Evolutionary conservation across 2,329 filamentous ascomycete species (phyloP), one percentile per base, ranked within the genome.

Genomic region (Sarocladium oryzae): DNA sequence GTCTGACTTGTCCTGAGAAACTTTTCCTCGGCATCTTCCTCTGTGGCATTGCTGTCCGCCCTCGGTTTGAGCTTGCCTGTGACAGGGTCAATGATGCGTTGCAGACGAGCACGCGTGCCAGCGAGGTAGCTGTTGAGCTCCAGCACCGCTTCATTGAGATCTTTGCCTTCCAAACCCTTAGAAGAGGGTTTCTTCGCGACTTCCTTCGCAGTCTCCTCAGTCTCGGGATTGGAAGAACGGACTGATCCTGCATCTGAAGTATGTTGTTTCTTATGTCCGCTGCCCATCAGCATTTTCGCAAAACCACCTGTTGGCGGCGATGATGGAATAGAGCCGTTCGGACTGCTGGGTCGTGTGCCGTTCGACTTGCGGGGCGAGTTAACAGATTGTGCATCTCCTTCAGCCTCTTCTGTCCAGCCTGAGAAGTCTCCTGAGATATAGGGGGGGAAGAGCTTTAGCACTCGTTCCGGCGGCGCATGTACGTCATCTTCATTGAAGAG

Each of bases 121-220:
- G 90, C 92, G 7, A 99, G 78, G 63, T 95, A 99, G 21, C 85
- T 86, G 60, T 88, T 89, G 2, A 99, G 76, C 56, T 92, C 90
- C 38, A 86, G 79, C 15, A 93, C 88, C 0, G 93, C 90, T 46
- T 82, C 78, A 58, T 82, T 86, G 32, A 99, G 77, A 58, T 96
- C 89, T 61, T 92, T 92, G 13, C 89, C 90, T 63, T 90, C 83
- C 32, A 86, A 69, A 16, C 2, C 10, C 15, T 43, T 32, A 23
- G 50, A 36, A 6, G 33, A 23, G 10, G 9, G 10, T 24, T 49
- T 8, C 18, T 36, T 49, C 8, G 7, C 9, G 11, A 2, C 33
- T n/a, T 37, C 46, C 13, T 24, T 36, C 0, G 73, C 71, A 28
- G 71, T 75, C 28, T 85, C 78, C 2, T 77, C 71, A 30, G 20